These are phyloP conservation scores for Thozetella sp. DNA, from an alignment of 495 filamentous ascomycete species.

Conservation along the genomic window DNA sequence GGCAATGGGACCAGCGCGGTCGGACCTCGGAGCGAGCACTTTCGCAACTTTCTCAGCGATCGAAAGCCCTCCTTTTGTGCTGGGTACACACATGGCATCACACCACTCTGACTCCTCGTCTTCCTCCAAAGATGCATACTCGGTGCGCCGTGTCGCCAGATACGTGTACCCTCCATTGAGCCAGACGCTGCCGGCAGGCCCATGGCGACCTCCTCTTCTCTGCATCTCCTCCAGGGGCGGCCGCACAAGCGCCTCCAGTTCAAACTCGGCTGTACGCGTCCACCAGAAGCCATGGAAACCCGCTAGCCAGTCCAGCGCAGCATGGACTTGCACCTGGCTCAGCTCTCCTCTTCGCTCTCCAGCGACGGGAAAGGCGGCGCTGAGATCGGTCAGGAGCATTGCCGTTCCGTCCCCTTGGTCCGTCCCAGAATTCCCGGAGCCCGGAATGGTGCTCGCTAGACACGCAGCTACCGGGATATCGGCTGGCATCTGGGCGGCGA, in stretches of 20 bases:
- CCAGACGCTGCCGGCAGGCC: slow-evolving; percentile 32
- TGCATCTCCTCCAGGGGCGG: slow-evolving; percentile 34
- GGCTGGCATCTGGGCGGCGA: slow-evolving; percentile 25
- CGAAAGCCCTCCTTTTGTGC: slow-evolving; percentile 5
- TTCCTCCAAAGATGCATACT: slow-evolving; percentile 27
- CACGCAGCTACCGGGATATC: slow-evolving; percentile 27
- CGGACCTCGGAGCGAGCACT: slow-evolving; percentile 20
- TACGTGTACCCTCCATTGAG: slow-evolving; percentile 48
- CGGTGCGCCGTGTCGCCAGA: slow-evolving; percentile 39
- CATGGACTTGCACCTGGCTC: slow-evolving; percentile 19
- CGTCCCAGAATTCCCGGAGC: slow-evolving; percentile 18
- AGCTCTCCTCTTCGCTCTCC: slow-evolving; percentile 24
- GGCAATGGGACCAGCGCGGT: slow-evolving; percentile 8
- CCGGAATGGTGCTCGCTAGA: slow-evolving; percentile 24
- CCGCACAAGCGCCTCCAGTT: slow-evolving; percentile 18
- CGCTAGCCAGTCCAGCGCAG: slow-evolving; percentile 38
- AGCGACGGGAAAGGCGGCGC: slow-evolving; percentile 19
- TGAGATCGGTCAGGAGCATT: slow-evolving; percentile 25
- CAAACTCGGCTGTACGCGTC: slow-evolving; percentile 7
- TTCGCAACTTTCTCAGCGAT: slow-evolving; percentile 27
- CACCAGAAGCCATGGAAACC: slow-evolving; percentile 41
- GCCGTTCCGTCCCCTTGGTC: slow-evolving; percentile 31
- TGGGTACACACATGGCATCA: slow-evolving; percentile 18
- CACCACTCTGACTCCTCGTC: slow-evolving; percentile 33
- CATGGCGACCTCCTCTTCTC: slow-evolving; percentile 9